Evolutionary conservation across 768 basidiomycete genomes (phyloP).

Genomic region (Hypholoma fasciculare): DNA sequence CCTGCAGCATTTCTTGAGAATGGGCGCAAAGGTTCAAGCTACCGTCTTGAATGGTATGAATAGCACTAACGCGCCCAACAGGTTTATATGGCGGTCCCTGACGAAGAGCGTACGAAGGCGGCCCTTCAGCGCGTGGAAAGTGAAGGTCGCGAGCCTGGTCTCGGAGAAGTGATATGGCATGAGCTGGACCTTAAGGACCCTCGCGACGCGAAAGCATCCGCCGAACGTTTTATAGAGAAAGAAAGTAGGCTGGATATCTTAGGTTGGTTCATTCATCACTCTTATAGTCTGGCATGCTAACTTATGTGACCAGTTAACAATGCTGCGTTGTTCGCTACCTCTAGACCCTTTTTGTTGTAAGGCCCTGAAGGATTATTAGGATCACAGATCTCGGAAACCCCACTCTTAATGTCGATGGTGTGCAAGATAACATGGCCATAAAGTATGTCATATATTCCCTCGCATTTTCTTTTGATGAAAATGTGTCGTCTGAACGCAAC

Average conservation of each 20-base stretch:
- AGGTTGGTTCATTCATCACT: conserved; percentile 25
- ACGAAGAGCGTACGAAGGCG: conserved; percentile 41
- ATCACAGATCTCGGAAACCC: conserved; percentile 18
- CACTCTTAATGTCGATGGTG: conserved; percentile 9
- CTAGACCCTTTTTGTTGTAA: background rate
- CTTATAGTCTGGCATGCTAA: background rate
- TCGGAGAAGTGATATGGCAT: conserved; percentile 48
- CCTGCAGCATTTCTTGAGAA: conserved; percentile 46
- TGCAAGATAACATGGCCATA: conserved; percentile 18
- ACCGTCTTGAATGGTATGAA: background rate
- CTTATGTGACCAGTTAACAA: conserved; percentile 47
- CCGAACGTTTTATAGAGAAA: conserved; percentile 44
- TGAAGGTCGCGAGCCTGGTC: conserved; percentile 39
- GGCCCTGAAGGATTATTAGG: background rate
- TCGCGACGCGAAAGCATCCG: conserved; percentile 41
- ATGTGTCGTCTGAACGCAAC: background rate
- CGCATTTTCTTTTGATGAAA: background rate
- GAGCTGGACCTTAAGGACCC: conserved; percentile 52
- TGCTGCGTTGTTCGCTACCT: conserved; percentile 29
- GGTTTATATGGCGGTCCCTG: conserved; percentile 55
- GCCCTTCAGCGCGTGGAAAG: conserved; percentile 37
- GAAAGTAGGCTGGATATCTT: conserved; percentile 57
- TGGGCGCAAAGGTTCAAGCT: conserved; percentile 45
- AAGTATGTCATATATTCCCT: conserved; percentile 12
- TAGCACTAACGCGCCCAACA: background rate